Base-by-base conservation (phyloP, 192 early-diverging fungal species). In the Borealophlyctis nickersoniae region DNA sequence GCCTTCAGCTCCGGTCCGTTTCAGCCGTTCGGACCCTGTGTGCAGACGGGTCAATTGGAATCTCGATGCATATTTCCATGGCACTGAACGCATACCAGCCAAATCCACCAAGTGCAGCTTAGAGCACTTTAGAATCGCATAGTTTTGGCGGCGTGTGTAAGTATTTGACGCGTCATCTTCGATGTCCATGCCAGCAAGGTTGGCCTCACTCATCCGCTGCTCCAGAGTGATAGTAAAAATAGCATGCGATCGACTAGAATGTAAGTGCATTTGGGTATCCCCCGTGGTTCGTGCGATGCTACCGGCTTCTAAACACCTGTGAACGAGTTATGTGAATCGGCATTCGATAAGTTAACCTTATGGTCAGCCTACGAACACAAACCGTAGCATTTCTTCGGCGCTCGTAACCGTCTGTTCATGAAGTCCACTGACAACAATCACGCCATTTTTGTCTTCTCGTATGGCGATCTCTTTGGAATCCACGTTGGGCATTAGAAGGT, bases 71-170 rank as follows among this genome's bases (percentile, higher is more conserved):
- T 19, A 27, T 58, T 26, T 29, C 57, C n/a, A n/a, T n/a, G n/a
- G 26, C 22, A 36, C 0, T 66, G 31, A 36, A 22, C 9, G 1
- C 29, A 52, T 27, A 58, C 66, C 95, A 0, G 97, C 95, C 52
- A 99, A 67, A 76, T 99, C 97, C 0, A 99, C 95, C 22, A 99
- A 77, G 62, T 95, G 73, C 36, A 80, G 49, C 54, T 80, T 80
- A 9, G 77, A 80, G 30, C 56, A 56, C n/a, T 66, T 26, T 28
- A 74, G 13, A 31, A 74, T 55, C 3, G 19, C 61, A 2, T n/a
- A 0, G 7, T 7, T 11, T 62, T 26, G 49, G 0, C 31, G 33
- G 36, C 32, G 33, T 7, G 39, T 45, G 9, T 45, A 7, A 45
- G 34, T 27, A 26, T 48, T 49, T 16, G 22, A 34, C 2, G 27